Percentiles rank a stretch among this genome's conserved stretches.
Evolutionary conservation across 768 basidiomycete genomes (phyloP).

Genomic region (Phanerochaete carnosa): DNA sequence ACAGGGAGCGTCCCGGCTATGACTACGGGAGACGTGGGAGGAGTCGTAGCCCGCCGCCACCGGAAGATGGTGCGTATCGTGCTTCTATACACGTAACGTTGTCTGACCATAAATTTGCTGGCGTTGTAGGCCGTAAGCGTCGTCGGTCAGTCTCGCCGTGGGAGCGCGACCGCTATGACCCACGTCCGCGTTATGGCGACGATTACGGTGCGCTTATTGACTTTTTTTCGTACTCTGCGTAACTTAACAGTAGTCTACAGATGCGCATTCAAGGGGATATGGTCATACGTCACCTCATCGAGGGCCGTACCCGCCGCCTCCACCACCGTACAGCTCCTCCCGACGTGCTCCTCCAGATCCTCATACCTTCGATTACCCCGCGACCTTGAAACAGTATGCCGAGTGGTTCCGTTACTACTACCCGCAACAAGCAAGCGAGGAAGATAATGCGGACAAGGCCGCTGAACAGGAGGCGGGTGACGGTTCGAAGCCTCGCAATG

Average conservation of each 20-base stretch:
- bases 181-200: constrained; percentile 77
- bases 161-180: constrained; percentile 80
- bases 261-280: constrained; percentile 62
- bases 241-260: constrained; percentile 32
- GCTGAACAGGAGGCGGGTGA: constrained; percentile 82
- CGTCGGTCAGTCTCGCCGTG: constrained; percentile 78
- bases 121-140: constrained; percentile 58
- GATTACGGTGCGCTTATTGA: constrained; percentile 61
- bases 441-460: constrained; percentile 80
- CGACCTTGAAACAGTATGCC: constrained; percentile 77
- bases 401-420: constrained; percentile 84
- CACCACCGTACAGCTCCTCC: constrained; percentile 32
- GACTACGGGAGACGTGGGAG: constrained; percentile 69
- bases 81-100: not conserved
- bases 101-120: constrained; percentile 7
- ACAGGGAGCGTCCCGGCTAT: constrained; percentile 65
- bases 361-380: constrained; percentile 78
- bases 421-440: constrained; percentile 74
- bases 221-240: not conserved
- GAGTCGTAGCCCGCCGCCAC: constrained; percentile 68
- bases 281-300: constrained; percentile 58
- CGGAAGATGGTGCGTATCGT: constrained; percentile 56
- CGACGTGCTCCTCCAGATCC: constrained; percentile 71
- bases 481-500: constrained; percentile 79
- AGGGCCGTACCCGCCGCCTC: constrained; percentile 44